A percentile compares a stretch with the other conserved stretches of the same genome.
Conservation (phyloP, 208 protist species). For the Tritrichomonas musculus region DNA sequence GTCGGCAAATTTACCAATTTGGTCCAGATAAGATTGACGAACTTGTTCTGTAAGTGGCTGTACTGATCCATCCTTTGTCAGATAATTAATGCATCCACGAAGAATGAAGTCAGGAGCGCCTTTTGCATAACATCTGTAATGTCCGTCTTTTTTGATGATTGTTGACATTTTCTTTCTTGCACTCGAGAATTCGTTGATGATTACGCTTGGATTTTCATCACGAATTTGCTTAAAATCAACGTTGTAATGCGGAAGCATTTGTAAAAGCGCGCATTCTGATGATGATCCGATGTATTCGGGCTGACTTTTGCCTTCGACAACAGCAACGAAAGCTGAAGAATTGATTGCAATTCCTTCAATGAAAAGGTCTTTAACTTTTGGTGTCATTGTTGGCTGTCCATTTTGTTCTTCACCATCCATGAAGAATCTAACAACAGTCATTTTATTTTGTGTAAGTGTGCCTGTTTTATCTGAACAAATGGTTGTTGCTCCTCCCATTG, state of each 20-base stretch:
- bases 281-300: too few relatives aligned
- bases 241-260: neutral
- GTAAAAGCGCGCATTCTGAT: too few relatives aligned
- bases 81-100: neutral
- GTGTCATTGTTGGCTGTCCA: neutral
- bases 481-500: slow-evolving; percentile 81
- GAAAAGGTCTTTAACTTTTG: neutral
- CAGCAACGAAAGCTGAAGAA: neutral
- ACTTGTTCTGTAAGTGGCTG: neutral
- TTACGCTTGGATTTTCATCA: neutral
- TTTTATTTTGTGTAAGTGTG: slow-evolving; percentile 39
- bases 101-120: neutral
- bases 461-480: too few relatives aligned
- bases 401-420: slow-evolving; percentile 3
- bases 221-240: neutral
- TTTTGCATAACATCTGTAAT: neutral
- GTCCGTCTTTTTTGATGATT: neutral
- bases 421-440: slow-evolving; percentile 37
- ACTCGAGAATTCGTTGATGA: neutral
- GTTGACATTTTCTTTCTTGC: too few relatives aligned
- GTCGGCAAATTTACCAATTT: neutral
- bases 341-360: neutral
- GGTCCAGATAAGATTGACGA: neutral
- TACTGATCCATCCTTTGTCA: neutral
- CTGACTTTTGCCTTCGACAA: too few relatives aligned